Conservation (phyloP, 1,139 yeast genomes). For the Yamadazyma spencermartinsiae region DNA sequence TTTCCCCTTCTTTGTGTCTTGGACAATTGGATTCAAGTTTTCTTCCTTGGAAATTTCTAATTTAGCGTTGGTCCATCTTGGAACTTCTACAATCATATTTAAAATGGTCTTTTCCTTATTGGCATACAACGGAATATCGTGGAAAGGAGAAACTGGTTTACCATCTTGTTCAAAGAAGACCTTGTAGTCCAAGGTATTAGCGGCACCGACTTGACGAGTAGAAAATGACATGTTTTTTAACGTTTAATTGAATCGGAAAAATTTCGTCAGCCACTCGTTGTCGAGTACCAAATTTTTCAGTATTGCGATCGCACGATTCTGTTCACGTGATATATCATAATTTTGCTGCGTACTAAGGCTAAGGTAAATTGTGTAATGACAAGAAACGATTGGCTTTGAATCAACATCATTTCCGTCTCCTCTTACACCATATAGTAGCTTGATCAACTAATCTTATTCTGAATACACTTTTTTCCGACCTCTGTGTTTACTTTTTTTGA, state of each 20-base stretch:
- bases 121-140: slow-evolving; percentile 82
- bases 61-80: slow-evolving; percentile 94
- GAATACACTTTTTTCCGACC: too few species aligned
- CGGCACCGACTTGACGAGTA: slow-evolving; percentile 87
- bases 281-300: background rate
- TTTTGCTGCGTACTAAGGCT: too few species aligned
- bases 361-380: background rate
- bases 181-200: slow-evolving; percentile 87
- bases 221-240: slow-evolving; percentile 56
- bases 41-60: slow-evolving; percentile 80
- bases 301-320: background rate
- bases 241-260: slow-evolving; percentile 3
- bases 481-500: too few species aligned
- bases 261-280: too few species aligned
- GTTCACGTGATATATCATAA: slow-evolving; percentile 8
- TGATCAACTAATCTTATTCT: too few species aligned
- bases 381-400: slow-evolving; percentile 4
- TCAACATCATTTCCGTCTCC: too few species aligned
- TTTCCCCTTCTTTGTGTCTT: slow-evolving; percentile 90
- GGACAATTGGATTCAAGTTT: slow-evolving; percentile 84
- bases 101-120: slow-evolving; percentile 62
- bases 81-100: slow-evolving; percentile 92
- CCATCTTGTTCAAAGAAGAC: slow-evolving; percentile 59
- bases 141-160: slow-evolving; percentile 58
- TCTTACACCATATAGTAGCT: too few species aligned